Evolutionary conservation across 495 filamentous ascomycete genomes (phyloP), one percentile per base, ranked within the genome.

Genomic region (Trichoderma reesei): DNA sequence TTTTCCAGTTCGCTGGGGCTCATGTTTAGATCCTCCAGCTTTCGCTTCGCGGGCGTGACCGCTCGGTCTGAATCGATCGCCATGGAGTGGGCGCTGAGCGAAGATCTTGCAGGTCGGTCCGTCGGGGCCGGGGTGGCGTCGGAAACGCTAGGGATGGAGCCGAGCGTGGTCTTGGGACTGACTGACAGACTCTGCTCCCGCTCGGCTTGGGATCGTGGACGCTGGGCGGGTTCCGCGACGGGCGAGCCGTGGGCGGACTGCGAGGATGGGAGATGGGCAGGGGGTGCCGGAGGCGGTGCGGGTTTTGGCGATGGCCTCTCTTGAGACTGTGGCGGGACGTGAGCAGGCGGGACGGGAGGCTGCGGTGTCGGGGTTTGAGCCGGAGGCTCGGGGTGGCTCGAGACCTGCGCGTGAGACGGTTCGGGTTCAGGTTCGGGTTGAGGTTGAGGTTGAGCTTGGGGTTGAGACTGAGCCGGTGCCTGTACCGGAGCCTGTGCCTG

Each of bases 171-270:
- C 71, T 88, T 88, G 10, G 85, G 85, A 70, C 83, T 86, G 61
- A 88, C 79, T 70, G 85, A 87, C 34, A 87, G 64, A 66, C 83
- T 87, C 59, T 78, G 74, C 62, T 86, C 85, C 67, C 83, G 78
- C 65, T 83, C 82, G 67, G 78, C 75, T 65, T 78, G 75, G 61
- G 76, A 76, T 61, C 72, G 75, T 38, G 74, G 76, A 48, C 70
- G 65, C 46, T 72, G 70, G 61, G 72, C 66, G 20, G 71, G 66
- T 48, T 68, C 72, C 67, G 63, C 66, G 60, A 64, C 71, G 74
- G 62, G 70, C 51, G 61, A 68, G 66, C 79, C 78, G 71, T 74
- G 77, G 64, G 73, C 67, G 70, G 73, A 74, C 51, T 75, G 72
- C n/a, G 70, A 73, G 67, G 79, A 72, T 64, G 79, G 72, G 66